Evolutionary conservation across 129 eudicot genomes (phyloP).

Genomic region (Helianthus tuberosus): DNA sequence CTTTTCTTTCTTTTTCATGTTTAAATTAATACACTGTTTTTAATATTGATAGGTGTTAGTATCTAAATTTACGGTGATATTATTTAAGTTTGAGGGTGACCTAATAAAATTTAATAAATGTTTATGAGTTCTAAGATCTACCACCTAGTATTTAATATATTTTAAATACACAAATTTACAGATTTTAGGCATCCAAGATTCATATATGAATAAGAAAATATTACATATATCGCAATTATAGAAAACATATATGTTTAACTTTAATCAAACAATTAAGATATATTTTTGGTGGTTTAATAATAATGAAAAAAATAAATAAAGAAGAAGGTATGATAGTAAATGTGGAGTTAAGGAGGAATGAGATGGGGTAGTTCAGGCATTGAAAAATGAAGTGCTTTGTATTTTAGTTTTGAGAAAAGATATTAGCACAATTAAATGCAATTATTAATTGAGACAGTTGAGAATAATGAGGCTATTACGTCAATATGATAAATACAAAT

Average conservation of each 20-base stretch:
- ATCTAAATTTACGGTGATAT: conserved; percentile 39
- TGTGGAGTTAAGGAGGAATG: conserved; percentile 42
- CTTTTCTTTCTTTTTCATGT: conserved; percentile 22
- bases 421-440: conserved; percentile 41
- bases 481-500: conserved; percentile 45
- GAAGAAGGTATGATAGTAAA: conserved; percentile 24
- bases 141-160: background rate
- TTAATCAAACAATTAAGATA: background rate
- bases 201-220: conserved; percentile 5
- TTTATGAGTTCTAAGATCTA: conserved; percentile 24
- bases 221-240: background rate
- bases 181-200: background rate
- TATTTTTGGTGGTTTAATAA: background rate
- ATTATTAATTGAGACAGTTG: conserved; percentile 46
- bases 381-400: conserved; percentile 39
- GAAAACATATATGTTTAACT: background rate
- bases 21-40: conserved; percentile 20
- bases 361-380: conserved; percentile 49
- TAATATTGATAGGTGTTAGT: conserved; percentile 35
- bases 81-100: conserved; percentile 32
- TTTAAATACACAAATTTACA: background rate
- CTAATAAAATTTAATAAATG: conserved; percentile 20
- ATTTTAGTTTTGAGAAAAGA: conserved; percentile 31
- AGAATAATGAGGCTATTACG: conserved; percentile 44
- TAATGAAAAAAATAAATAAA: conserved; percentile 16